phyloP scores from a whole-genome alignment of 176 grass and related monocot genomes.

The Oryza officinalis region DNA sequence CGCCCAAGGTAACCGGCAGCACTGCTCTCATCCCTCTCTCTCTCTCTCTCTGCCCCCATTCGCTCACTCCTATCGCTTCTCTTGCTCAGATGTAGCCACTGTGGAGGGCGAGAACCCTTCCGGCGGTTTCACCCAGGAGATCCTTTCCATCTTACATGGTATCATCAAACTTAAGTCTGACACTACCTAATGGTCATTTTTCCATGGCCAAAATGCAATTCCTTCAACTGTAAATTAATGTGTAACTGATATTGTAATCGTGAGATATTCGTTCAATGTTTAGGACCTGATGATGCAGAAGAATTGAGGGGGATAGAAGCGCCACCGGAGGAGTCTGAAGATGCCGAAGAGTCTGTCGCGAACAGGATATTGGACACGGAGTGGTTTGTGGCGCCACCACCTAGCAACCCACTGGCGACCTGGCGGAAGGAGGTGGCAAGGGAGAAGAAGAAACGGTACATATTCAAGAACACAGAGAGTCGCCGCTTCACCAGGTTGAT shows the following conservation, averaged over 20 bases:
- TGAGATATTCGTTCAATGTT: constrained; percentile 13
- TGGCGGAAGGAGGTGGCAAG: constrained; percentile 52
- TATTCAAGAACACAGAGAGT: constrained; percentile 79
- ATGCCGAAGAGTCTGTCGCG: neutral
- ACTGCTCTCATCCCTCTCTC: neutral
- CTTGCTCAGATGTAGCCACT: constrained; percentile 29
- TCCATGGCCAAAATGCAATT: neutral
- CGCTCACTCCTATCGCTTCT: neutral
- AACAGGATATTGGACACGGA: constrained; percentile 61
- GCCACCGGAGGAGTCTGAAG: constrained; percentile 8
- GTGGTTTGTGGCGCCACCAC: constrained; percentile 37
- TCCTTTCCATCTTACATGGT: constrained; percentile 48
- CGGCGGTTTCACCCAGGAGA: constrained; percentile 35
- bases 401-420: neutral
- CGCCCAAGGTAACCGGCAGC: constrained; percentile 29
- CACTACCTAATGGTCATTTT: neutral
- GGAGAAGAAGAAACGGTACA: constrained; percentile 74
- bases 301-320: neutral
- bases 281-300: constrained; percentile 36
- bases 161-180: neutral
- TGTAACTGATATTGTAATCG: neutral
- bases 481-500: constrained; percentile 66
- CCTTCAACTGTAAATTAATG: neutral
- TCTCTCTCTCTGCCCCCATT: neutral
- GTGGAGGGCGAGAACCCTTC: constrained; percentile 5